Evolutionary conservation across 225 moss, liverwort and hornwort genomes (phyloP), one percentile per base, ranked within the genome.

Genomic region (Sphagnum tenellum): DNA sequence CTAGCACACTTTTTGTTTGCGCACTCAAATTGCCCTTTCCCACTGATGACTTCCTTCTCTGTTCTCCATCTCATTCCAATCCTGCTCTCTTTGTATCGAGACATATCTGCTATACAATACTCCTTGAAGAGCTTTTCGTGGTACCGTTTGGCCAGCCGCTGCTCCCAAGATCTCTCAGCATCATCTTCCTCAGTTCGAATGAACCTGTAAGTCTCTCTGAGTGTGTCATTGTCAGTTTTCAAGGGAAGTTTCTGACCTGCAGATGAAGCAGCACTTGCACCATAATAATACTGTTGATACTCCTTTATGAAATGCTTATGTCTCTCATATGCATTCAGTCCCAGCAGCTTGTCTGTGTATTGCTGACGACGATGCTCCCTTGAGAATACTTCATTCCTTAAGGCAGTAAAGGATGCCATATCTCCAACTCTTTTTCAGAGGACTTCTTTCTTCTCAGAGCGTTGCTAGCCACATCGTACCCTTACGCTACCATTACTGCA

Each of bases 101-200:
- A 85, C 81, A 85, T 81, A 67, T 85, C 84, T 9, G 83, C 86
- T 60, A 86, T 75, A 65, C 86, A 86, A 77, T 98, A 98, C 90
- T 98, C 98, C 79, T 90, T 90, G 55, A 90, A 98, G 50, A 98
- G 86, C 79, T 98, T 98, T 62, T 98, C 93, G 60, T 98, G 93
- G 48, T 98, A 98, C 44, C 98, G 89, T 71, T 93, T 98, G 3
- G 98, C 98, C 58, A 98, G 84, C 7, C 90, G 93, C 74, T 98
- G 98, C 77, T 93, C 98, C 98, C 98, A 98, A 5, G 90, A 79
- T 70, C 87, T 72, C 59, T 90, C 90, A 47, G 70, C 64, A 69
- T 98, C 90, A 72, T 98, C 98, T 60, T 98, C 93, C 68, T 92
- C 90, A 2, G 80, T 86, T 46, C 98, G 86, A 71, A 98, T 98